phyloP scores from a whole-genome alignment of 371 early-diverging fungal species.

The Dichotomocladium elegans region DNA sequence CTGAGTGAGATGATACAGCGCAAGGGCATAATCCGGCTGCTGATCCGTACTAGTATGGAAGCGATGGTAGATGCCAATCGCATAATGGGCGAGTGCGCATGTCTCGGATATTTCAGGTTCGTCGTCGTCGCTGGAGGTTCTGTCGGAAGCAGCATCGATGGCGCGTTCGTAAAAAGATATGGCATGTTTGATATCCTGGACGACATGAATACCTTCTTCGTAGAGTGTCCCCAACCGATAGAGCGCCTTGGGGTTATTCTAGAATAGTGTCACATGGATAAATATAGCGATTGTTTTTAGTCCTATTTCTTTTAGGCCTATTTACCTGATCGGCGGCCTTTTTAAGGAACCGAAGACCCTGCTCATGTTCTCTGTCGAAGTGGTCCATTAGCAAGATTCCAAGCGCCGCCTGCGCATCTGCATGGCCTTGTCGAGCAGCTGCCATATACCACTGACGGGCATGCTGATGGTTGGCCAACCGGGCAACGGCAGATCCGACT shows the following conservation, averaged over 20 bases:
- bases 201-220: not conserved
- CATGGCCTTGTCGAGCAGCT: slow-evolving; percentile 25
- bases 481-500: too few species aligned
- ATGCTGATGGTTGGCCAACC: too few species aligned
- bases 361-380: not conserved
- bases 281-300: not conserved
- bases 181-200: not conserved
- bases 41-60: too few species aligned
- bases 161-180: slow-evolving; percentile 5
- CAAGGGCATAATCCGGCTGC: slow-evolving; percentile 13
- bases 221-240: slow-evolving; percentile 6
- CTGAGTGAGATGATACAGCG: slow-evolving; percentile 18
- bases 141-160: slow-evolving; percentile 2
- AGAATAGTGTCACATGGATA: not conserved
- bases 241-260: slow-evolving; percentile 4
- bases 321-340: slow-evolving; percentile 11
- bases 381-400: slow-evolving; percentile 32
- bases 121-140: slow-evolving; percentile 4
- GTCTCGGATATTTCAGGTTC: too few species aligned
- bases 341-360: slow-evolving; percentile 7
- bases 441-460: slow-evolving; percentile 15
- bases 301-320: too few species aligned
- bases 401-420: slow-evolving; percentile 46
- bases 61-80: slow-evolving; percentile 21
- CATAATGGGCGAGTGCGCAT: slow-evolving; percentile 18